phyloP scores from a whole-genome alignment of 331 rosid species.

The Malus hybrid region DNA sequence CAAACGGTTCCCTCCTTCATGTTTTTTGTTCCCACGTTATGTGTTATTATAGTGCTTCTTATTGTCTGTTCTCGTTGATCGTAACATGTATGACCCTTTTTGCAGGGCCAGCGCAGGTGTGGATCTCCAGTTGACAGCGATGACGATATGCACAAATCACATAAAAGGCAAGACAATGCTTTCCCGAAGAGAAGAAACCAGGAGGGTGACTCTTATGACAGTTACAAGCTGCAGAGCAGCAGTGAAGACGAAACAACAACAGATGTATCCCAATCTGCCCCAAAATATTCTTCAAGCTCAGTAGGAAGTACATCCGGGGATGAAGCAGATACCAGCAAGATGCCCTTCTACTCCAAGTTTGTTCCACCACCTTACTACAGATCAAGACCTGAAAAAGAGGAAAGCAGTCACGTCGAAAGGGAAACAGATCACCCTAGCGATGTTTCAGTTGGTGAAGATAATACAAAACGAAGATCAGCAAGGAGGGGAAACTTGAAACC shows the following conservation, averaged over 20 bases:
- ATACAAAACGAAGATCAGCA: conserved; percentile 58
- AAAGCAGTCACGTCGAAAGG: conserved; percentile 14
- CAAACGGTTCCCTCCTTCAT: not conserved
- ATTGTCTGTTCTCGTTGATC: not conserved
- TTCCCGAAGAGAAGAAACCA: conserved; percentile 5
- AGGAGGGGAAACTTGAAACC: conserved; percentile 42
- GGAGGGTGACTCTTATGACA: conserved; percentile 14
- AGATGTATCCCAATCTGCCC: conserved; percentile 34
- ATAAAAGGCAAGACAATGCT: conserved; percentile 12
- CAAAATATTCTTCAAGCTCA: conserved; percentile 38
- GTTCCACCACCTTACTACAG: conserved; percentile 57
- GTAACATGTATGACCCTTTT: conserved; percentile 7
- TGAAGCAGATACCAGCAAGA: conserved; percentile 38
- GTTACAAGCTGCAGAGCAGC: conserved; percentile 31
- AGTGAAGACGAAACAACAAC: conserved; percentile 44
- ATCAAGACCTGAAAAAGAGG: conserved; percentile 18
- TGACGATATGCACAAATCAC: conserved; percentile 4
- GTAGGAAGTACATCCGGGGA: conserved; percentile 39
- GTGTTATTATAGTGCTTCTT: not conserved
- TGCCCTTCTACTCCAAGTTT: conserved; percentile 17
- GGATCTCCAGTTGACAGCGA: conserved; percentile 5
- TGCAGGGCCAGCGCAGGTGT: conserved; percentile 26
- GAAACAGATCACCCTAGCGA: conserved; percentile 14
- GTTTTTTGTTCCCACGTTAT: not conserved
- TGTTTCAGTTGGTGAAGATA: conserved; percentile 14